Percentiles rank a stretch among this genome's conserved stretches.
Conservation (phyloP, 2,329 filamentous ascomycete species). For the Chaetomiaceae sp. region DNA sequence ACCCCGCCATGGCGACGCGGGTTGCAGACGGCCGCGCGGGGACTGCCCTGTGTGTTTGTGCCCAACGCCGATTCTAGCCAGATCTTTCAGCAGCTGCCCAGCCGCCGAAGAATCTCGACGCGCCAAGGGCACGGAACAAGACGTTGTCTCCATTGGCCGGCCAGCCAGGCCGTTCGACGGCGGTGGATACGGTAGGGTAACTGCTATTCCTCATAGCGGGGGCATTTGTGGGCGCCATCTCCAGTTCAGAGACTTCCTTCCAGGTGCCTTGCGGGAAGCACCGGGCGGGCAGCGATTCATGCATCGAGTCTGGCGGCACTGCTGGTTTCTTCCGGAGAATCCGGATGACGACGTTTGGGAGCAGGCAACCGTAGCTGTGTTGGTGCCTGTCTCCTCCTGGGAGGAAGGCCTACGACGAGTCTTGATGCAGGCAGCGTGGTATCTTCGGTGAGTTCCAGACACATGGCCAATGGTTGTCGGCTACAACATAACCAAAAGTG, state of each 20-base stretch:
- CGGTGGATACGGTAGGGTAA: conserved; percentile 3
- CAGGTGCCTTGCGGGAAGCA: background rate
- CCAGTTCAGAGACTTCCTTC: background rate
- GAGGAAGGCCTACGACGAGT: too few relatives aligned
- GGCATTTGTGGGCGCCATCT: background rate
- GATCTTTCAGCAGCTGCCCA: background rate
- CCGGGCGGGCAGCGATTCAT: background rate
- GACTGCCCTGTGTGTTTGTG: conserved; percentile 14
- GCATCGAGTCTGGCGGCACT: background rate
- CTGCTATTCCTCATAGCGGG: background rate
- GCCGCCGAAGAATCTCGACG: background rate
- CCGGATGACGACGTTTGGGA: background rate
- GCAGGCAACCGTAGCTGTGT: background rate
- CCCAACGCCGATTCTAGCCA: conserved; percentile 22
- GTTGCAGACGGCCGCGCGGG: conserved; percentile 1
- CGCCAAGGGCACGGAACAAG: background rate
- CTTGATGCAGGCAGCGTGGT: background rate
- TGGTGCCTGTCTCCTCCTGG: background rate
- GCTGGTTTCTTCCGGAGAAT: background rate
- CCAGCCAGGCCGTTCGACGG: background rate
- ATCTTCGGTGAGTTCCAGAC: background rate
- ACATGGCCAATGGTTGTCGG: background rate
- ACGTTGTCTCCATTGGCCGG: background rate
- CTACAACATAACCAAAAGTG: too few relatives aligned
- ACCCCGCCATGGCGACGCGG: conserved; percentile 9